phyloP scores from a whole-genome alignment of 2,329 filamentous ascomycete genomes.

The Colletotrichum gloeosporioides region DNA sequence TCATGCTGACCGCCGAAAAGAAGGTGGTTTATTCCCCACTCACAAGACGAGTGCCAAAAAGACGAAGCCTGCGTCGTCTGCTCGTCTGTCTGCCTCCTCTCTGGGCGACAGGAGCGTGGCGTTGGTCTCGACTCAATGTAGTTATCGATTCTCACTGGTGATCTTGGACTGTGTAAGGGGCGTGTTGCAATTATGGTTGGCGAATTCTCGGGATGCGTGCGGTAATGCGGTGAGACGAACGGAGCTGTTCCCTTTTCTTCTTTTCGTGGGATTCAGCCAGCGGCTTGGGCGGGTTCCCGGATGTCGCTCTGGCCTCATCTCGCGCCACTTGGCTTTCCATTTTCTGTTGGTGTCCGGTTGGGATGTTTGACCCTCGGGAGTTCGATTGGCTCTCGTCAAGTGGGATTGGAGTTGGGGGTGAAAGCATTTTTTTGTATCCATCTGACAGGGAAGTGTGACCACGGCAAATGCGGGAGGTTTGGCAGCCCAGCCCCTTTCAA shows the following conservation, averaged over 20 bases:
- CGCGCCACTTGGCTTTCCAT: conserved; percentile 11
- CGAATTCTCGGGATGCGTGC: background rate
- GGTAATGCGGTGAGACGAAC: background rate
- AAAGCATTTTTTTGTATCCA: conserved; percentile 8
- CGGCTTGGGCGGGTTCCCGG: background rate
- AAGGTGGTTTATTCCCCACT: background rate
- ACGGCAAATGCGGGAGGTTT: conserved; percentile 10
- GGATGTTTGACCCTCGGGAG: conserved; percentile 2
- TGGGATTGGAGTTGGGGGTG: conserved; percentile 11
- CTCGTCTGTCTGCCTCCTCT: background rate
- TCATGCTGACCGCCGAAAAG: background rate
- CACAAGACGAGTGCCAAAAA: background rate
- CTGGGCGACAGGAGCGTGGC: background rate
- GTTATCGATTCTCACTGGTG: background rate
- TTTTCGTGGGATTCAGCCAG: background rate
- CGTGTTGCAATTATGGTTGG: background rate
- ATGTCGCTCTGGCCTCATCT: background rate
- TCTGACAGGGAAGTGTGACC: conserved; percentile 14
- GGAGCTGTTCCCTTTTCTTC: background rate
- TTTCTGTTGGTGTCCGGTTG: conserved; percentile 8
- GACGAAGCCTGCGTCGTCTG: background rate
- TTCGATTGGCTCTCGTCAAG: conserved; percentile 17
- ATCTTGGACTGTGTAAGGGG: background rate
- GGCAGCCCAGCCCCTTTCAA: background rate
- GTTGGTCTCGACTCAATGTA: background rate